phyloP scores from a whole-genome alignment of 148 eudicot species.

The Nyssa sinensis region DNA sequence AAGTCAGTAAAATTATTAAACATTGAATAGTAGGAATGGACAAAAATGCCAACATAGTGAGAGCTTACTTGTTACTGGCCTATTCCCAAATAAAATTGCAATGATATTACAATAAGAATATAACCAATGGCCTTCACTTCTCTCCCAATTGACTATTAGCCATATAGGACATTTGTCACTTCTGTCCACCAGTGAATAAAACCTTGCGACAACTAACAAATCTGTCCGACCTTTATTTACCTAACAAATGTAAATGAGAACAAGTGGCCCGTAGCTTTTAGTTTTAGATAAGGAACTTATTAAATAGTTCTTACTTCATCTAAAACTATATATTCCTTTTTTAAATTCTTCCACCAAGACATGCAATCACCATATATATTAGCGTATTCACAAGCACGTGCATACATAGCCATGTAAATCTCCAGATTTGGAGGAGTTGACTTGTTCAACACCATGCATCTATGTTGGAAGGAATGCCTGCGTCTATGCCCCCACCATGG shows the following conservation, averaged over 20 bases:
- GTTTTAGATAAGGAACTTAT: background rate
- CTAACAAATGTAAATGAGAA: too few species aligned
- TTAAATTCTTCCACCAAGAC: background rate
- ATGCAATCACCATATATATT: background rate
- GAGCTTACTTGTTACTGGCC: background rate
- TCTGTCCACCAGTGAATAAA: too few species aligned
- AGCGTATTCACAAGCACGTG: too few species aligned
- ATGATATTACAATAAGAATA: background rate
- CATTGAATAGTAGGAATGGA: constrained; percentile 2
- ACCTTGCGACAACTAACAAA: too few species aligned
- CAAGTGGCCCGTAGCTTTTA: too few species aligned
- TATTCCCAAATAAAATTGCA: background rate
- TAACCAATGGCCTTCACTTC: background rate
- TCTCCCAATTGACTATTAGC: background rate
- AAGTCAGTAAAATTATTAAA: background rate
- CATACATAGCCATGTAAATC: too few species aligned
- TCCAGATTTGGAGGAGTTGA: background rate
- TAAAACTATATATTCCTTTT: too few species aligned
- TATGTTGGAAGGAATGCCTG: too few species aligned
- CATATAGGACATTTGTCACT: background rate
- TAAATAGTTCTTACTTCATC: background rate
- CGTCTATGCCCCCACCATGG: too few species aligned
- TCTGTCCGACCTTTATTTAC: too few species aligned
- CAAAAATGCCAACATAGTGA: background rate
- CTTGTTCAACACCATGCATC: too few species aligned